These are phyloP conservation scores for Ceratorhiza oryzae-sativae DNA, from an alignment of 1,284 basidiomycete genomes.

Conservation along the genomic window DNA sequence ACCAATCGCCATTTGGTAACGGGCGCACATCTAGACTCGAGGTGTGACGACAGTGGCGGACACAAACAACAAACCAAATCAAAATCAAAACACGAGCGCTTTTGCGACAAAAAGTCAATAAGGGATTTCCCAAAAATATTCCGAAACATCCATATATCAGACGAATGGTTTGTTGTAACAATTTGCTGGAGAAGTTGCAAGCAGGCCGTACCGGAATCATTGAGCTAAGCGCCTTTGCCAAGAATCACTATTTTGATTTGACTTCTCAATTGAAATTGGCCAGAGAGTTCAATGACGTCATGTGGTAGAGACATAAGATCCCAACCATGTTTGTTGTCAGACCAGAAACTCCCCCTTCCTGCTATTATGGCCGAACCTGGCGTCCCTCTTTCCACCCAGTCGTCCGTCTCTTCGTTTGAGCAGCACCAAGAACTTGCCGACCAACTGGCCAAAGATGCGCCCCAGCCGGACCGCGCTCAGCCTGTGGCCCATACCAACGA, in stretches of 20 bases:
- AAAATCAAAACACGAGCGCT: background rate
- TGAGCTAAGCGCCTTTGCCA: conserved; percentile 2
- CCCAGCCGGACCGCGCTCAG: conserved; percentile 31
- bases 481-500: conserved; percentile 30
- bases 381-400: background rate
- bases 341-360: background rate
- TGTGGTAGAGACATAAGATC: conserved; percentile 7
- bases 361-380: conserved; percentile 7
- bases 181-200: background rate
- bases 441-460: conserved; percentile 25
- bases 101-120: background rate
- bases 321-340: background rate
- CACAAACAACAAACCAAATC: background rate
- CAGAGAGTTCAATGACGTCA: conserved; percentile 27
- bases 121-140: too few species aligned
- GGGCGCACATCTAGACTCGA: background rate
- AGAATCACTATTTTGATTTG: conserved; percentile 2
- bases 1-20: background rate
- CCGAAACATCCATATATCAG: too few species aligned
- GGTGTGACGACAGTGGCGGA: background rate
- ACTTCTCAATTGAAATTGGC: background rate
- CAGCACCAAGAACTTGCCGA: conserved; percentile 24
- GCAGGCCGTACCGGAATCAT: background rate
- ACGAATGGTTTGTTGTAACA: background rate
- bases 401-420: conserved; percentile 10